Conservation (phyloP, 768 basidiomycete species). For the Holtermanniella nyarrowii region DNA sequence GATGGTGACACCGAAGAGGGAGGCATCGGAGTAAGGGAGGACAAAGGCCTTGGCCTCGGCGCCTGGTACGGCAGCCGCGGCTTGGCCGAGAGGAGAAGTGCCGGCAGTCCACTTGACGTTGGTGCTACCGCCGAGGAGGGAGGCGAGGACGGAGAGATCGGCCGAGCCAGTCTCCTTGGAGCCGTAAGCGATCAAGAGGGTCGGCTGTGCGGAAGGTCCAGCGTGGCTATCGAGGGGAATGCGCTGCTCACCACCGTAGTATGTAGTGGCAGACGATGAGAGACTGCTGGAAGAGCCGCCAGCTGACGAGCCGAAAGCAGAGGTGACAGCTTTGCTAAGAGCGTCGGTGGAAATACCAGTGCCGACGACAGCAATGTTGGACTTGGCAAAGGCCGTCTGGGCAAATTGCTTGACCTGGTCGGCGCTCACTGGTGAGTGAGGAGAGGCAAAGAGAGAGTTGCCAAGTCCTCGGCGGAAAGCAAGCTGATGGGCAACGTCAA, state of each 20-base stretch:
- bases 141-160: slow-evolving; percentile 66
- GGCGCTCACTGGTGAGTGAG: slow-evolving; percentile 48
- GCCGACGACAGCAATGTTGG: slow-evolving; percentile 75
- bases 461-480: slow-evolving; percentile 95
- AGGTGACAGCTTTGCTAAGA: slow-evolving; percentile 62
- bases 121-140: slow-evolving; percentile 65
- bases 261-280: slow-evolving; percentile 45
- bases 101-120: slow-evolving; percentile 82
- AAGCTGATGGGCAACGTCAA: slow-evolving; percentile 77
- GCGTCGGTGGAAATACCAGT: slow-evolving; percentile 65
- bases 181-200: slow-evolving; percentile 82
- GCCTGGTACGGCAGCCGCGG: slow-evolving; percentile 46
- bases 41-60: slow-evolving; percentile 63
- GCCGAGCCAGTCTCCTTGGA: slow-evolving; percentile 52
- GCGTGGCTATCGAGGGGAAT: slow-evolving; percentile 49
- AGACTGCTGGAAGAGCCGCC: slow-evolving; percentile 40
- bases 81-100: slow-evolving; percentile 56
- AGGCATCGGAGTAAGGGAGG: slow-evolving; percentile 83
- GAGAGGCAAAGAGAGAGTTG: slow-evolving; percentile 72
- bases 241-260: slow-evolving; percentile 81
- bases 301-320: slow-evolving; percentile 53
- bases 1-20: slow-evolving; percentile 71
- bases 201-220: slow-evolving; percentile 47
- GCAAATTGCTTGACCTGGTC: slow-evolving; percentile 63
- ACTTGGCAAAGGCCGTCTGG: slow-evolving; percentile 59